phyloP scores from a whole-genome alignment of 768 basidiomycete genomes.

The Pisolithus tinctorius region DNA sequence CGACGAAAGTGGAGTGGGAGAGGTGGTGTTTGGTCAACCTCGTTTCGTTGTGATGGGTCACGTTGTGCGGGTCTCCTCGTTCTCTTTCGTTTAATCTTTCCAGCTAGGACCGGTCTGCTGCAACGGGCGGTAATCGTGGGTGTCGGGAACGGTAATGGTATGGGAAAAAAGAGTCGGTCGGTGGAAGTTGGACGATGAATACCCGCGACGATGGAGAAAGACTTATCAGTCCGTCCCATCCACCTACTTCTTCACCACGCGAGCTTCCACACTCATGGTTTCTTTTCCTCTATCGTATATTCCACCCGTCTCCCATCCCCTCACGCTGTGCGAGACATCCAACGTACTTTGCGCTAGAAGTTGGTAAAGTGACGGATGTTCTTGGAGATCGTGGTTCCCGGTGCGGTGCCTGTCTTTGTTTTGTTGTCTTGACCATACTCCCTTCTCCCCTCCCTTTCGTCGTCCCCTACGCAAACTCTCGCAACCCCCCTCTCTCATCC shows the following conservation, averaged over 20 bases:
- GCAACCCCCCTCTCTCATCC: too few species aligned
- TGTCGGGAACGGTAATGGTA: neutral
- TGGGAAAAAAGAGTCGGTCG: neutral
- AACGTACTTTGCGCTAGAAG: neutral
- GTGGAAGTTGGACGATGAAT: neutral
- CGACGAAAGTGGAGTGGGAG: neutral
- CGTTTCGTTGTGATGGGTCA: conserved; percentile 13
- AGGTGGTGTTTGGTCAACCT: conserved; percentile 5
- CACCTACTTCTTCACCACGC: conserved; percentile 20
- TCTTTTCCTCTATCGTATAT: conserved; percentile 5
- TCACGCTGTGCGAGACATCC: neutral
- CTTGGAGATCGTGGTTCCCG: neutral
- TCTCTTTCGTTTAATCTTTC: conserved; percentile 19
- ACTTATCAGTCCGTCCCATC: conserved; percentile 32
- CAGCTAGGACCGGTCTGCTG: neutral
- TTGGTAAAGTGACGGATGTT: neutral
- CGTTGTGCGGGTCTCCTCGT: conserved; percentile 24
- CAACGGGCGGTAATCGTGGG: neutral
- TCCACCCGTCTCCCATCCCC: conserved; percentile 1
- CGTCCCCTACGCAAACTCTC: conserved; percentile 20
- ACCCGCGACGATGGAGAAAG: conserved; percentile 17
- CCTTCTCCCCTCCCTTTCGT: neutral
- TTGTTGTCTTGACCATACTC: neutral
- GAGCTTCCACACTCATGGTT: conserved; percentile 12
- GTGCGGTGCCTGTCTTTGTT: neutral